Evolutionary conservation across 2,329 filamentous ascomycete species (phyloP).

Genomic region (Fusarium marasasianum): DNA sequence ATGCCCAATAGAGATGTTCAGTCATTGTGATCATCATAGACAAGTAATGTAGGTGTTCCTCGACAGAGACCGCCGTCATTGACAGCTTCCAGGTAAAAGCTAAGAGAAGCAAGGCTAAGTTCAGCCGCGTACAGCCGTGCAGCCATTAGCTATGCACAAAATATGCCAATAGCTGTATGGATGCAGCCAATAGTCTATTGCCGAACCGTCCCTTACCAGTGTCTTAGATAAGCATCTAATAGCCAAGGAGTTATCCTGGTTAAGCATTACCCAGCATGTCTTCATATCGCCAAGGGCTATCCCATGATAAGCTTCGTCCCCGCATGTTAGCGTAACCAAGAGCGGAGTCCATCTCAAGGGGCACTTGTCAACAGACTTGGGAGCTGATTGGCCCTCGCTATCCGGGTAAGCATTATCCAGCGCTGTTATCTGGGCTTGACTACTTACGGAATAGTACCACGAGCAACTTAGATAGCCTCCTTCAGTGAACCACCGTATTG

Average conservation of each 20-base stretch:
- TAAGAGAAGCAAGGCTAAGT: too few relatives aligned
- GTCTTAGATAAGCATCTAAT: too few relatives aligned
- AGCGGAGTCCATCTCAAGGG: background rate
- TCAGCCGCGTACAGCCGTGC: too few relatives aligned
- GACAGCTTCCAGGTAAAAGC: too few relatives aligned
- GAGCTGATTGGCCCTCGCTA: background rate
- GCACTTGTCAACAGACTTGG: rapidly evolving
- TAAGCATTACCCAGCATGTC: background rate
- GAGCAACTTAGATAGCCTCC: background rate
- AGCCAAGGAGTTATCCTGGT: background rate
- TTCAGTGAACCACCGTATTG: background rate
- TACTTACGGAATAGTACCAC: background rate
- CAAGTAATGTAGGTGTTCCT: too few relatives aligned
- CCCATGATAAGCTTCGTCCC: background rate
- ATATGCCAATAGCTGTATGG: too few relatives aligned
- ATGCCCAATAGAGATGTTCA: too few relatives aligned
- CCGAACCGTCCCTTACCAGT: too few relatives aligned
- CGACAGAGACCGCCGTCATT: too few relatives aligned
- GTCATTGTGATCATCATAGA: too few relatives aligned
- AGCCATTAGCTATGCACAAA: too few relatives aligned
- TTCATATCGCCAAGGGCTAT: background rate
- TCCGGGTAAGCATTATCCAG: background rate
- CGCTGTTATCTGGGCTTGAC: background rate
- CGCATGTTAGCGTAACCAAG: background rate
- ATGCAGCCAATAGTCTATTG: background rate